Evolutionary conservation across 2,329 filamentous ascomycete genomes (phyloP).

Genomic region (Colletotrichum incanum): DNA sequence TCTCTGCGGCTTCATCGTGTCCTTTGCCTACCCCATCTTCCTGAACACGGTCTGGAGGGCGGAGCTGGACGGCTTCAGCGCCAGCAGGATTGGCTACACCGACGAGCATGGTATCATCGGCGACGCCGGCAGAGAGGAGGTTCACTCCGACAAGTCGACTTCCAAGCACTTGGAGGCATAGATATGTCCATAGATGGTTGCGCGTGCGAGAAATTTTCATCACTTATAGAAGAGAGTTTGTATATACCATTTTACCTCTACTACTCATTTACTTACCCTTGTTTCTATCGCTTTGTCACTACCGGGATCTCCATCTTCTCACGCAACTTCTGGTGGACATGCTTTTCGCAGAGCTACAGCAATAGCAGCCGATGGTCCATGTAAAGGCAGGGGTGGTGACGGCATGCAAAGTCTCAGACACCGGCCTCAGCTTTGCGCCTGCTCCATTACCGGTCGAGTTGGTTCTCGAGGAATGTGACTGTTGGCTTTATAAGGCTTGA

Average conservation of each 20-base stretch:
- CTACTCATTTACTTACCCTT: background rate
- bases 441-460: background rate
- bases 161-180: conserved; percentile 38
- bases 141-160: conserved; percentile 16
- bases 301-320: background rate
- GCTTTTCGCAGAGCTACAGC: background rate
- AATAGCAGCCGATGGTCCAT: background rate
- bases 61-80: conserved; percentile 40
- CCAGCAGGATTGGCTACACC: conserved; percentile 35
- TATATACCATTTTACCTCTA: background rate
- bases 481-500: background rate
- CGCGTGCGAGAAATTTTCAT: background rate
- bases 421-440: background rate
- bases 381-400: background rate
- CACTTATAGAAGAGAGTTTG: background rate
- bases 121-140: conserved; percentile 26
- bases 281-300: background rate
- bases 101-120: conserved; percentile 35
- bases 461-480: background rate
- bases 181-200: background rate
- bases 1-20: conserved; percentile 70
- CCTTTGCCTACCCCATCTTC: conserved; percentile 70
- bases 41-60: conserved; percentile 64
- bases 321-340: background rate
- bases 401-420: background rate